Evolutionary conservation across 352 stramenopile species (phyloP), one percentile per base, ranked within the genome.

Genomic region (Globisporangium canariense): DNA sequence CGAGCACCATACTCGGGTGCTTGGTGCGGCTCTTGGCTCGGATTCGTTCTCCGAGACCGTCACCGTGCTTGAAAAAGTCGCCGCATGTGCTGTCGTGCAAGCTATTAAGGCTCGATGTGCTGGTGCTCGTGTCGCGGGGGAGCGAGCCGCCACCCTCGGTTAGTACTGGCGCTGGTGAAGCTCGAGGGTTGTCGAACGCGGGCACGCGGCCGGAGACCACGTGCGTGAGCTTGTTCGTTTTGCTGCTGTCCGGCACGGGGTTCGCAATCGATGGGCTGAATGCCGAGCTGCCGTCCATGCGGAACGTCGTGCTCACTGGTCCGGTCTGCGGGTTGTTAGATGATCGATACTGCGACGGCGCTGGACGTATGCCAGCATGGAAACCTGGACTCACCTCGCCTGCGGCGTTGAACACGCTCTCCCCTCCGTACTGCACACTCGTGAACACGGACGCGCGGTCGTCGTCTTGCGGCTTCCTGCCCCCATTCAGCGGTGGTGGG

Each of bases 81-180:
- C 65, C 60, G 41, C 60, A 67, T 43, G 28, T 62, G 52, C 65
- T 70, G 46, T 70, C 65, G 49, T 70, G 65, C 7, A 70, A 34
- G 22, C 65, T 70, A 22, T 70, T 70, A 32, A 70, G 36, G 38
- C 65, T 70, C 38, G 52, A 20, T 0, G 60, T 62, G 45, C 65
- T 70, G 10, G 28, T 36, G n/a, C 20, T 66, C 13, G 59, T 70
- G 41, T 70, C 65, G 11, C 65, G 65, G 13, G 58, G 50, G 8
- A 64, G 56, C 13, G 64, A 69, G 11, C 47, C 41, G 16, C 45
- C 55, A 10, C 32, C 34, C n/a, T 66, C 60, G 1, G 16, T 38
- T 5, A 30, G 20, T 7, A 50, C 13, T 13, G 62, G 41, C 18
- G 40, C 62, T 32, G 25, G 25, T 28, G 25, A 28, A 28, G 28